These are phyloP conservation scores for Nigrospora sphaerica DNA, from an alignment of 2,329 filamentous ascomycete genomes.

Conservation along the genomic window DNA sequence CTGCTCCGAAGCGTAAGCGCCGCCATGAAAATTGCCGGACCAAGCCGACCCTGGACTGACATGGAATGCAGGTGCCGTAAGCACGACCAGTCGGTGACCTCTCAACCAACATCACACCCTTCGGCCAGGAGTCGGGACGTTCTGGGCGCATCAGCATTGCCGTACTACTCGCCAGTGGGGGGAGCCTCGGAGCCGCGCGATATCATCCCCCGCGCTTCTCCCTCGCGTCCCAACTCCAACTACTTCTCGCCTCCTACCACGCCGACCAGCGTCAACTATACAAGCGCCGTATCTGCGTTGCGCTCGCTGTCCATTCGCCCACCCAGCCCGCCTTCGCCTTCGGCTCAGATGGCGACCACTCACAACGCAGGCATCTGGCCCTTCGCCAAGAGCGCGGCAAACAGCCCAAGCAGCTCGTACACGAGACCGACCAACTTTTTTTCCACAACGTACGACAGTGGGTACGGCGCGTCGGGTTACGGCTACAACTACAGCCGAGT, in stretches of 20 bases:
- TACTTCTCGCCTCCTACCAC: slow-evolving; percentile 48
- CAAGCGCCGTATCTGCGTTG: slow-evolving; percentile 48
- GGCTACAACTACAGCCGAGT: slow-evolving; percentile 29
- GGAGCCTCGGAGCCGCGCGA: slow-evolving; percentile 47
- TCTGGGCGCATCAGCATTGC: slow-evolving; percentile 25
- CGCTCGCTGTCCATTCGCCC: slow-evolving; percentile 47
- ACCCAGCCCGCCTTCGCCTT: slow-evolving; percentile 49
- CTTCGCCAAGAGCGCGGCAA: slow-evolving; percentile 42
- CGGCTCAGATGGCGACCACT: slow-evolving; percentile 28
- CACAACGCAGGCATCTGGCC: slow-evolving; percentile 43
- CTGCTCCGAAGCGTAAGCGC: slow-evolving; percentile 56
- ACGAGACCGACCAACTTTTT: slow-evolving; percentile 34
- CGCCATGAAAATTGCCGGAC: slow-evolving; percentile 4
- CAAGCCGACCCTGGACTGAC: slow-evolving; percentile 8
- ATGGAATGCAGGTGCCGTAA: slow-evolving; percentile 40
- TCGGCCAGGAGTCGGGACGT: slow-evolving; percentile 22
- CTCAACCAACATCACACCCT: slow-evolving; percentile 19
- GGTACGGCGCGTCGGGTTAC: slow-evolving; percentile 28
- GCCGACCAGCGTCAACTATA: slow-evolving; percentile 36
- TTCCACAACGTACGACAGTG: slow-evolving; percentile 46
- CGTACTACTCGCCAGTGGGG: slow-evolving; percentile 32
- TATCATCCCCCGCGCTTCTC: slow-evolving; percentile 57
- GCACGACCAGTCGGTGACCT: slow-evolving; percentile 38
- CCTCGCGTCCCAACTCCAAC: slow-evolving; percentile 50
- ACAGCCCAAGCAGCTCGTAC: slow-evolving; percentile 48